Evolutionary conservation across 768 basidiomycete genomes (phyloP).

Genomic region (Galerina sulciceps): DNA sequence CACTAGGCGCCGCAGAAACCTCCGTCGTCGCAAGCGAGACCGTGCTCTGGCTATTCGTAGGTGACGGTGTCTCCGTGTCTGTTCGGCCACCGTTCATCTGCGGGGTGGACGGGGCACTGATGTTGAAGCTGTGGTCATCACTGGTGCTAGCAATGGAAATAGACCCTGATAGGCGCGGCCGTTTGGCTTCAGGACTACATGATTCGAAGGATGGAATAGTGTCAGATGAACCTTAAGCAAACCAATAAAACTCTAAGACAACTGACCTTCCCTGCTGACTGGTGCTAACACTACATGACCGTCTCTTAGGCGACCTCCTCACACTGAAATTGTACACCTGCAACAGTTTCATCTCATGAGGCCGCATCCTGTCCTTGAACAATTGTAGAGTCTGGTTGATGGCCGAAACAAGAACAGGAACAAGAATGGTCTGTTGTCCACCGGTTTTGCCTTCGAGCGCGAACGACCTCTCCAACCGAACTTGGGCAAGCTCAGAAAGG

Average conservation of each 20-base stretch:
- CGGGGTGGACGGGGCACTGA: constrained; percentile 33
- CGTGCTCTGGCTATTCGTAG: constrained; percentile 41
- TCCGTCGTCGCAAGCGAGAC: constrained; percentile 38
- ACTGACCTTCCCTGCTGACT: constrained; percentile 49
- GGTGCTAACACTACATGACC: constrained; percentile 45
- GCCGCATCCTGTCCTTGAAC: constrained; percentile 33
- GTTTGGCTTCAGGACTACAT: constrained; percentile 42
- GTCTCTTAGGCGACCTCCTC: constrained; percentile 52
- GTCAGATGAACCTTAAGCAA: not conserved
- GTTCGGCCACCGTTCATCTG: constrained; percentile 23
- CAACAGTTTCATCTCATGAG: constrained; percentile 41
- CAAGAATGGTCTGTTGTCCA: no score
- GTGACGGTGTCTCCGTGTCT: constrained; percentile 42
- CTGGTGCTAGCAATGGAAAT: constrained; percentile 31
- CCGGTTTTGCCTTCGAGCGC: no score
- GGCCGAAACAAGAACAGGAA: constrained; percentile 30
- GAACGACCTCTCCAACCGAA: constrained; percentile 27
- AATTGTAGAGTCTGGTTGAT: constrained; percentile 35
- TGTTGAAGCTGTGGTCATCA: constrained; percentile 29
- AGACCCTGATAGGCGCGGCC: constrained; percentile 43
- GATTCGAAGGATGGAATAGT: not conserved
- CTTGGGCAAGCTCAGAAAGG: constrained; percentile 44
- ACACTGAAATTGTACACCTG: constrained; percentile 41
- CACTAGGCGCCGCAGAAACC: constrained; percentile 33
- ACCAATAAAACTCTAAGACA: not conserved